These are phyloP conservation scores for Phaeosphaeria sp. DNA, from an alignment of 2,329 filamentous ascomycete species.

Conservation along the genomic window DNA sequence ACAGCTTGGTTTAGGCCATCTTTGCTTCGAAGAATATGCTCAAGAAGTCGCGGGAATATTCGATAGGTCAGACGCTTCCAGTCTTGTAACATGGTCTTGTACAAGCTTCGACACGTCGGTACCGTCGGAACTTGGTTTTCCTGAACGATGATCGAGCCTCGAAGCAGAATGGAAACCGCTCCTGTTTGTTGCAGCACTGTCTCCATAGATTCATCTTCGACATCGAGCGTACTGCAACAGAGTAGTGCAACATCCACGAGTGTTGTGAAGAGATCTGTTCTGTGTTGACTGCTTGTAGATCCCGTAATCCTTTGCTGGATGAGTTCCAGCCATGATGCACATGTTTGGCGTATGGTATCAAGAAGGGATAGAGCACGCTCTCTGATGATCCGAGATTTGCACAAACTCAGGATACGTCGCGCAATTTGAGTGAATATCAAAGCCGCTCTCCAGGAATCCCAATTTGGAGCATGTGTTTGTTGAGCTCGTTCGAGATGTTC, in stretches of 20 bases:
- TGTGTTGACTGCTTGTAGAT: constrained; percentile 30
- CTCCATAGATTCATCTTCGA: constrained; percentile 44
- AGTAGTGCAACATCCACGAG: constrained; percentile 52
- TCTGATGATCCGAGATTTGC: constrained; percentile 23
- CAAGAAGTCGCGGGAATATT: constrained; percentile 12
- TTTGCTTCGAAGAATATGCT: constrained; percentile 4
- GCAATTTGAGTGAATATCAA: constrained; percentile 51
- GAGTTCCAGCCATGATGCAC: constrained; percentile 49
- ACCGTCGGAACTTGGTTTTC: constrained; percentile 15
- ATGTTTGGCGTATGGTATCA: constrained; percentile 37
- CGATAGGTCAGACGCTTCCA: constrained; percentile 28
- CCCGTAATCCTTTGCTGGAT: constrained; percentile 39
- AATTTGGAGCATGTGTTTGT: constrained; percentile 26
- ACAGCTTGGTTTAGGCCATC: constrained; percentile 25
- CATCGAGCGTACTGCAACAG: constrained; percentile 55
- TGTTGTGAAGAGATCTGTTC: constrained; percentile 40
- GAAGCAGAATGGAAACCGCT: constrained; percentile 22
- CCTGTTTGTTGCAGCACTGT: constrained; percentile 29
- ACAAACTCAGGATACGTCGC: constrained; percentile 54
- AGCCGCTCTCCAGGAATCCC: constrained; percentile 51
- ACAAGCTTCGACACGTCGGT: constrained; percentile 5
- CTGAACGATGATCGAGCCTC: constrained; percentile 27
- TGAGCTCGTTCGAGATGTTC: constrained; percentile 20
- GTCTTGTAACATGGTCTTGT: constrained; percentile 15
- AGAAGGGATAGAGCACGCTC: constrained; percentile 42